Evolutionary conservation across 2,329 filamentous ascomycete genomes (phyloP), one percentile per base, ranked within the genome.

Genomic region (Colletotrichum karsti): DNA sequence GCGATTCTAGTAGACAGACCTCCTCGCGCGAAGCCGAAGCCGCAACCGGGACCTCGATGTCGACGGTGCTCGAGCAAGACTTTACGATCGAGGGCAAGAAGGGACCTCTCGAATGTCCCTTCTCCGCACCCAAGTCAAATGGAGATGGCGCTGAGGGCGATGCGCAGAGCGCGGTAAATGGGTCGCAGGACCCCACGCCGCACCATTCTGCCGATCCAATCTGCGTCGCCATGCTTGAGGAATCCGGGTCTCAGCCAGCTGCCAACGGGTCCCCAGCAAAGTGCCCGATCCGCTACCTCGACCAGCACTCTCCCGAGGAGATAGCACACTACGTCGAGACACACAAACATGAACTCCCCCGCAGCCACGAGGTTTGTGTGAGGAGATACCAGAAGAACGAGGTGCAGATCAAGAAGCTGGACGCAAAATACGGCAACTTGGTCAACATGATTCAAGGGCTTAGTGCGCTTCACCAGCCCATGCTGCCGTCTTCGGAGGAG

Each of bases 361-460:
- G 95, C 73, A 98, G 94, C 77, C 95, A 98, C 80, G 94, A 97
- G 77, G 89, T 98, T 48, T 98, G 95, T 78, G 90, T 98, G 69
- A 91, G 93, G 75, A 89, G 95, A 64, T 97, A 97, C 77, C 93
- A 97, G 80, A 92, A 90, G 78, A 95, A 95, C 75, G 92, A 95
- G 73, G 88, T 92, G 70, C 93, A 95, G 75, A 93, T 97, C 75
- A 90, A 90, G 72, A 93, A 97, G 79, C 85, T 98, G 62, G 95
- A 98, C 78, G 93, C 93, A 70, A 98, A 98, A 79, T 98, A 98
- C 77, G 94, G 94, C 71, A 95, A 92, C 77, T 84, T 98, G 46
- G 94, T 93, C 73, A 97, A 90, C 80, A 98, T 98, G 95, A 97
- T 98, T 69, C 92, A 96, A 77, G 94, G 94, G 8, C 84, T 98